Percentiles rank a stretch among this genome's conserved stretches.
Evolutionary conservation across 148 eudicot species (phyloP).

Genomic region (Silene conica): DNA sequence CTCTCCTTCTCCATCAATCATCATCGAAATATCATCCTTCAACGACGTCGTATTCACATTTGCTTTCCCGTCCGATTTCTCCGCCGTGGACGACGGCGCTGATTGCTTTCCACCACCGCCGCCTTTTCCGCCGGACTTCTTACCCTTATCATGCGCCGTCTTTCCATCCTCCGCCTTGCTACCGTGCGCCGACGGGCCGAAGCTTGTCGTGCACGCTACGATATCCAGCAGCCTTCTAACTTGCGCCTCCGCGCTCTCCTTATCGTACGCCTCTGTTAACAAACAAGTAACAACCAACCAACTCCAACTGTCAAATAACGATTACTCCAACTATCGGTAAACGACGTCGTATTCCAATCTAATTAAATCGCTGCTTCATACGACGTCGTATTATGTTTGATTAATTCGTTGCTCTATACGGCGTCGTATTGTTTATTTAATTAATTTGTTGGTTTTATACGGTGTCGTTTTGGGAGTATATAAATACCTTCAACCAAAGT

Average conservation of each 20-base stretch:
- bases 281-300: no score
- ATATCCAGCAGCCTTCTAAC: conserved; percentile 84
- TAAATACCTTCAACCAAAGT: conserved; percentile 73
- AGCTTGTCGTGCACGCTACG: conserved; percentile 87
- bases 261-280: conserved; percentile 76
- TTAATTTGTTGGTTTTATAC: background rate
- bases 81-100: conserved; percentile 32
- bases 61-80: conserved; percentile 14
- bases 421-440: background rate
- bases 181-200: conserved; percentile 56
- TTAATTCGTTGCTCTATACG: background rate
- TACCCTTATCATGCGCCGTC: conserved; percentile 38
- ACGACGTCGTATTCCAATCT: background rate
- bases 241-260: conserved; percentile 73
- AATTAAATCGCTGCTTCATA: no score
- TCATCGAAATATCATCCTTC: conserved; percentile 51
- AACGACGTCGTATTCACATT: conserved; percentile 20
- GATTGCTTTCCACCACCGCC: conserved; percentile 16
- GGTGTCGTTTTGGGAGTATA: background rate
- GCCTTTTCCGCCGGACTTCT: conserved; percentile 40
- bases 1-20: conserved; percentile 80
- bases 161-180: conserved; percentile 40
- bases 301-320: background rate
- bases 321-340: no score
- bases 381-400: background rate